A percentile compares a stretch with the other conserved stretches of the same genome.
phyloP scores from a whole-genome alignment of 768 basidiomycete species.

The Melanogaster broomeanus region DNA sequence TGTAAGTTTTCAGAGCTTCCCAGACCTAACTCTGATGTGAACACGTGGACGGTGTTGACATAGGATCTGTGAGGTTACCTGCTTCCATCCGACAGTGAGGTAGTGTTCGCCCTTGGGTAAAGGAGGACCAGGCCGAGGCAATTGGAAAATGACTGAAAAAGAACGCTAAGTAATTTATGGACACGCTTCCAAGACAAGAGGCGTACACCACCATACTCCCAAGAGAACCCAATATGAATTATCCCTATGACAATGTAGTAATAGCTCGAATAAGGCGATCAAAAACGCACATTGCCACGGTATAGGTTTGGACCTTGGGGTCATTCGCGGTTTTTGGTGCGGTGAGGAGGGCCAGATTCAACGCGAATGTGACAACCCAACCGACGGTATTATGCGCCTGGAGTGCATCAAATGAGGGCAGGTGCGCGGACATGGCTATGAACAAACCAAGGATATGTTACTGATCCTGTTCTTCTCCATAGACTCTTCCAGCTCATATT shows the following conservation, averaged over 20 bases:
- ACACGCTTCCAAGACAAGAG: background rate
- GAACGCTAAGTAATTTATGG: background rate
- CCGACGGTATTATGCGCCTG: constrained; percentile 80
- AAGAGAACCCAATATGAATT: too few species aligned
- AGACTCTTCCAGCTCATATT: too few species aligned
- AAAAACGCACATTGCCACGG: too few species aligned
- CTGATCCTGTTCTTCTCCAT: too few species aligned
- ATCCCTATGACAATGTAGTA: too few species aligned
- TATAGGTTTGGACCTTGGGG: too few species aligned
- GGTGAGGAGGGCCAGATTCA: constrained; percentile 73
- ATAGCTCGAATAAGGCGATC: too few species aligned
- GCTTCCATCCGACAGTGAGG: constrained; percentile 83
- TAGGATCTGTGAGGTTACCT: constrained; percentile 41
- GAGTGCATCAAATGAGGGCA: background rate
- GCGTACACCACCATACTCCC: constrained; percentile 89
- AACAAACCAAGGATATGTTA: too few species aligned
- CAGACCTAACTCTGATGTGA: constrained; percentile 4
- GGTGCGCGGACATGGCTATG: too few species aligned
- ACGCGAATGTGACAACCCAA: constrained; percentile 60
- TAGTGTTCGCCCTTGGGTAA: constrained; percentile 78
- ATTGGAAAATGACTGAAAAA: constrained; percentile 72
- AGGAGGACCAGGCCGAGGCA: constrained; percentile 83
- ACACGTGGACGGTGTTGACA: background rate
- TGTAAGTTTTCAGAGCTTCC: too few species aligned
- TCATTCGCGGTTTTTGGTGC: too few species aligned